Base-by-base conservation (phyloP, 1,139 yeast species). In the Blastobotrys capitulatus region DNA sequence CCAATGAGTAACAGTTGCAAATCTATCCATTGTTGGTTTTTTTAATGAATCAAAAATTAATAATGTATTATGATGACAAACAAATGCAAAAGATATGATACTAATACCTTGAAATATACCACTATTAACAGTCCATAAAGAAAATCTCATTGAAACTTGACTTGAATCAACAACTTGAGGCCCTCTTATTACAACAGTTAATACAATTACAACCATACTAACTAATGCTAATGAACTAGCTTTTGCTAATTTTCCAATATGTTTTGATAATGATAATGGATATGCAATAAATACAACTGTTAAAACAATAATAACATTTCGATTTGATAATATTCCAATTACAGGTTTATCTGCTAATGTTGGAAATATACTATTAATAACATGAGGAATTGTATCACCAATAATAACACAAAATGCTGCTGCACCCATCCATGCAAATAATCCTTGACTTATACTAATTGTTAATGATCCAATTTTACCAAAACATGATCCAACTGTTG, bases 331-430 rank as follows among this genome's bases (percentile, higher is more conserved):
- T 70, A 85, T 75, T 1, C 75, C 70, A 22, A 72, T 56, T 42
- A 76, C 62, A 2, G 74, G 63, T 35, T 76, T 60, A 22, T 67
- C 57, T 56, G 60, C 59, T 39, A 83, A 65, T 8, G 68, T 59
- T 0, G 87, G 86, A 52, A 87, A 76, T 36, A 89, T 67, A 2
- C 90, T 80, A 52, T 80, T 73, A 39, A 90, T 65, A 5, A 90
- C 96, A 64, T 88, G 96, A 0, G 97, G 97, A 38, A 90, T 82
- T 0, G 97, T 87, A 62, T 90, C 97, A 19, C 97, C 97, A 39
- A 90, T 87, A 57, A 90, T 90, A 49, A 90, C 92, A 57, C 96
- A 86, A 67, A 88, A 90, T 2, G 97, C 97, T 76, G 89, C 83
- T 57, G 90, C 81, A 0, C 97, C 97, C 20, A 97, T 97, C 61